Evolutionary conservation across 305 asterid species (phyloP), one percentile per base, ranked within the genome.

Genomic region (Fraxinus ornus): DNA sequence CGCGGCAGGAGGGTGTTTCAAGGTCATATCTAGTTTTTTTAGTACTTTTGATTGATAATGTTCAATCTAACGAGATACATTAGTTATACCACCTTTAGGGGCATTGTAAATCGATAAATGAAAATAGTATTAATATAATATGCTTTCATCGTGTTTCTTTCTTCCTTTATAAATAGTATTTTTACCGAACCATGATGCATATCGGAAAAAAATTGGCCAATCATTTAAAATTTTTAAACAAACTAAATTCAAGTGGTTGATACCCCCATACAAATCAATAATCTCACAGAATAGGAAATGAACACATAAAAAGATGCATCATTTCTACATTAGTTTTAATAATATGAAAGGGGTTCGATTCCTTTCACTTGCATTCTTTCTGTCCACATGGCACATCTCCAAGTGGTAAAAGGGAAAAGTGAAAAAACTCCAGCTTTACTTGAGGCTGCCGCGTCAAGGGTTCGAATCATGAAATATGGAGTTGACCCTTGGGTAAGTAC

Each of bases 41-140:
- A 7, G 12, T 9, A 39, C 91, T 88, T 88, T 87, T 47, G 55
- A 85, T 84, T 87, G 37, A 28, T 84, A 85, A 82, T 73, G 37
- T 77, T 81, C 81, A 84, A 80, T 82, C 89, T 83, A 75, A 85
- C 82, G 44, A 84, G 85, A 85, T 90, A 83, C 76, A 82, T 85
- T 84, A 80, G 60, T 84, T 82, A 86, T 88, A 86, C 87, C 78
- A 74, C 78, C 24, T 86, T 62, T 79, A 79, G 84, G 87, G 60
- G 83, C 78, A 70, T 55, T 87, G 94, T 91, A 94, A 79, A 89
- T 87, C 81, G 83, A 77, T 75, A 80, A 88, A 87, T 15, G 19
- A 47, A 41, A 44, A 44, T 44, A 10, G 12, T 37, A 37, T 10
- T 44, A 44, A 10, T 44, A 44, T 44, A 44, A 0, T 44, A 44